Percentiles rank a stretch among this genome's conserved stretches.
phyloP scores from a whole-genome alignment of 2,329 filamentous ascomycete genomes.

The Talaromyces pinophilus region DNA sequence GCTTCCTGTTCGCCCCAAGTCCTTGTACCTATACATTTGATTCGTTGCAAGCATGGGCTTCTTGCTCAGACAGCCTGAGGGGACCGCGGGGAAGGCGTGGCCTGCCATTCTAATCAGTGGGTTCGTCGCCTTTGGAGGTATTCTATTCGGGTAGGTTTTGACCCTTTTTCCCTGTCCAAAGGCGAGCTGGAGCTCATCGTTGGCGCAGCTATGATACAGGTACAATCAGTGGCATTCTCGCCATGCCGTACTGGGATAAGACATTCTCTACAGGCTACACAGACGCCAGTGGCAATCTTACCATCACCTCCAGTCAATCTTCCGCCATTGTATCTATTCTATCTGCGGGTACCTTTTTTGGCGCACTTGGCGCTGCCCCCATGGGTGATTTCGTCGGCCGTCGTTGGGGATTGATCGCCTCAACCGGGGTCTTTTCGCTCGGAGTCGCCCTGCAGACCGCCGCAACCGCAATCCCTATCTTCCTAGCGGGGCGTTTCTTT shows the following conservation, averaged over 20 bases:
- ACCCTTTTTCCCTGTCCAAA: neutral
- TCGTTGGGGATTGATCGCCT: constrained; percentile 66
- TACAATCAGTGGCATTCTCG: constrained; percentile 18
- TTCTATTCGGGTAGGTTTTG: constrained; percentile 12
- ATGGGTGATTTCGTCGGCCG: constrained; percentile 70
- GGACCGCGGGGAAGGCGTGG: constrained; percentile 14
- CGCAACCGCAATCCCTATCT: constrained; percentile 60
- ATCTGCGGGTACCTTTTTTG: constrained; percentile 76
- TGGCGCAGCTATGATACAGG: constrained; percentile 20
- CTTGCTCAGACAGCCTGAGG: constrained; percentile 13
- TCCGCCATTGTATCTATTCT: constrained; percentile 81
- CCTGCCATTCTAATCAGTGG: constrained; percentile 14
- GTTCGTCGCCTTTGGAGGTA: constrained; percentile 18
- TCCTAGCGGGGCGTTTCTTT: constrained; percentile 55
- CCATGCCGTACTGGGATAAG: neutral
- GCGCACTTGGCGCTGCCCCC: constrained; percentile 69
- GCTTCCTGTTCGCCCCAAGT: neutral
- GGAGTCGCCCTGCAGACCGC: constrained; percentile 73
- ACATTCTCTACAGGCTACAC: constrained; percentile 20
- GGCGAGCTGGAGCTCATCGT: neutral
- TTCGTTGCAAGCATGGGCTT: neutral
- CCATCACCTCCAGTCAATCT: constrained; percentile 62
- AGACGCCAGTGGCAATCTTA: constrained; percentile 25
- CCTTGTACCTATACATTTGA: neutral
- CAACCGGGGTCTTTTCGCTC: constrained; percentile 66